Percentiles rank a stretch among this genome's conserved stretches.
phyloP scores from a whole-genome alignment of 192 early-diverging fungal genomes.

The Geosiphon pyriformis region DNA sequence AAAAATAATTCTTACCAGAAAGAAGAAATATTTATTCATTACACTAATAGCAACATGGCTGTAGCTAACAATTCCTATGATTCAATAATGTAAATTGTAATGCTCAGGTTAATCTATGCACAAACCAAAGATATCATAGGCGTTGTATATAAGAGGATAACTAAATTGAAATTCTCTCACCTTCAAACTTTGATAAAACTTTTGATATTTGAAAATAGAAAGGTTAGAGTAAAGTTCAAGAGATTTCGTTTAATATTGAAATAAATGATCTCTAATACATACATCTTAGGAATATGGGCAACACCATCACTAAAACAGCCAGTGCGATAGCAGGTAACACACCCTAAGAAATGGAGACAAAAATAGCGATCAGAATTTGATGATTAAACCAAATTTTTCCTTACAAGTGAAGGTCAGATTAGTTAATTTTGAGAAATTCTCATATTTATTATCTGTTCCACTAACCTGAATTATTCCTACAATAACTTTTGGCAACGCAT shows the following conservation, averaged over 20 bases:
- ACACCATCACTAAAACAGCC: constrained; percentile 59
- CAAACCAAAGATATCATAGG: no score
- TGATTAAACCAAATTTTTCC: no score
- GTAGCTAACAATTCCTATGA: constrained; percentile 10
- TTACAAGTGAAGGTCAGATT: no score
- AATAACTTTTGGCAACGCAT: constrained; percentile 31
- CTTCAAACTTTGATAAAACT: constrained; percentile 56
- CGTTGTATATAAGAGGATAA: no score
- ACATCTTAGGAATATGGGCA: constrained; percentile 61
- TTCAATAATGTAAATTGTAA: constrained; percentile 16
- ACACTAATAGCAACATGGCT: constrained; percentile 1
- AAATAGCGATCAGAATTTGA: no score
- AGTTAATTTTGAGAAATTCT: no score
- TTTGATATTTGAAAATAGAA: not conserved
- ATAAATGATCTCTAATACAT: constrained; percentile 21
- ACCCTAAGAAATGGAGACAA: constrained; percentile 61
- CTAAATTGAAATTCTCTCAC: no score
- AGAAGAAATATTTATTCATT: constrained; percentile 66
- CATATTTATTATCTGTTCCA: no score
- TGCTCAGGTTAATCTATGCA: no score
- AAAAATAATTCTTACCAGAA: constrained; percentile 49
- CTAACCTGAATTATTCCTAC: constrained; percentile 26
- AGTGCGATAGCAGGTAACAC: constrained; percentile 68
- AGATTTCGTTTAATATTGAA: not conserved
- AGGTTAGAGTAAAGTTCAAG: not conserved